Percentiles rank a stretch among this genome's conserved stretches.
Evolutionary conservation across 1,284 basidiomycete genomes (phyloP).

Genomic region (Porphyrellus sp.): DNA sequence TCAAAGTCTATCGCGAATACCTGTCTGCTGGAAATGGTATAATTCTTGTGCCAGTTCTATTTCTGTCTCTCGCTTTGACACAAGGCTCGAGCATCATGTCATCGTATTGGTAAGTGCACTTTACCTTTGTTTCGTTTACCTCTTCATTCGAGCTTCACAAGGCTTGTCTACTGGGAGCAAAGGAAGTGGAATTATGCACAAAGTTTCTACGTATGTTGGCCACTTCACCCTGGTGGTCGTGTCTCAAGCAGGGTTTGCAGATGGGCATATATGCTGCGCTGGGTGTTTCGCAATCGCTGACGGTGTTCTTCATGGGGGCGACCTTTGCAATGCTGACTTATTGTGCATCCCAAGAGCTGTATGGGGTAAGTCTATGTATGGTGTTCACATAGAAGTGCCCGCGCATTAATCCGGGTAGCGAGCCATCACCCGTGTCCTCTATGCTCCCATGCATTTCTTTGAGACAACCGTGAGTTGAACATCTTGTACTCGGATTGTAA

Average conservation of each 20-base stretch:
- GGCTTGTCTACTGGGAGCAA: constrained; percentile 74
- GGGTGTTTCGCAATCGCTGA: constrained; percentile 48
- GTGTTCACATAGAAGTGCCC: not conserved
- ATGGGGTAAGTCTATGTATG: constrained; percentile 14
- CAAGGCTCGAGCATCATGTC: constrained; percentile 63
- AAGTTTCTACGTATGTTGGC: constrained; percentile 56
- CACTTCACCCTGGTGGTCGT: not conserved
- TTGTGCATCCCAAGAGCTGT: constrained; percentile 50
- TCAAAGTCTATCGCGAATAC: constrained; percentile 53
- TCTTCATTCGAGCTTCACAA: constrained; percentile 20
- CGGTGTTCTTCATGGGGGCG: constrained; percentile 53
- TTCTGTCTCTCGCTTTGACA: constrained; percentile 49
- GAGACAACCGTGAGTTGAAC: constrained; percentile 68
- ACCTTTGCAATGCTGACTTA: constrained; percentile 59
- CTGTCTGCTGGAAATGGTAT: constrained; percentile 56
- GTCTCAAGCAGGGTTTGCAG: constrained; percentile 34
- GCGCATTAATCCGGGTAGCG: constrained; percentile 26
- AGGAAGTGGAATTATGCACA: constrained; percentile 48
- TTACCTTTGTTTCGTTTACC: not conserved
- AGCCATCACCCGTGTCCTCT: constrained; percentile 63
- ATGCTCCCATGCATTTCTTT: constrained; percentile 85
- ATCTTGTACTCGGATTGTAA: not conserved
- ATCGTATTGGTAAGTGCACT: constrained; percentile 54
- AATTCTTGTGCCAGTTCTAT: constrained; percentile 52
- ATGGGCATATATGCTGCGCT: constrained; percentile 68